Base-by-base conservation (phyloP, 2,329 filamentous ascomycete genomes). In the Fusarium sp. region DNA sequence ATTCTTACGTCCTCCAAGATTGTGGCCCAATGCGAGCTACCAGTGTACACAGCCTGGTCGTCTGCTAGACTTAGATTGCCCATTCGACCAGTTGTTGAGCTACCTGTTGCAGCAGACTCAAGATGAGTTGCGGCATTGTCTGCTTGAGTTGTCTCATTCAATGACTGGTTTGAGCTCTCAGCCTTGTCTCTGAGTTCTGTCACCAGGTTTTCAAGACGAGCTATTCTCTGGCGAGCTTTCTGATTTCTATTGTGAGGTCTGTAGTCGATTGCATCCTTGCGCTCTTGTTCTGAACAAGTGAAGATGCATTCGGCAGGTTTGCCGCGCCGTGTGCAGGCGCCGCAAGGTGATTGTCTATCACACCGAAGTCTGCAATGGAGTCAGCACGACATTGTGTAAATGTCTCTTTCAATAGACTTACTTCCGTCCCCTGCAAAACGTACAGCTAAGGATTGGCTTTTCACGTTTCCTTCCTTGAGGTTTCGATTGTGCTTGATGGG, bases 231-330 rank as follows among this genome's bases (percentile, higher is more conserved):
- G 7, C 67, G 64, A 27, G 70, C 60, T 30, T 66, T 67, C 18
- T 66, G 55, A 9, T 42, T 67, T n/a, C 59, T 37, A 6, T 37
- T 26, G 20, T 59, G 57, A 13, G 67, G 60, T 8, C 67, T 63
- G 30, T 71, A 73, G 27, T 73, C 67, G 15, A 73, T 40, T 8
- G 64, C 67, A 48, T 69, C 60, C n/a, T 60, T 69, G 7, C 70
- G 58, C 12, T 69, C 64, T 52, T 73, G 67, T n/a, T 69, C 70
- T 6, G 64, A 63, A 20, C 46, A 62, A 15, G 46, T 46, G 12
- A 64, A 64, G 1, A n/a, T 26, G 18, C 60, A 56, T 30, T 73
- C 70, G 7, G 12, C 26, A 11, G 59, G 49, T 20, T 57, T 57
- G 13, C 38, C 41, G 9, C 49, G 33, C 11, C 56, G 42, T 26